A percentile compares a stretch with the other conserved stretches of the same genome.
Conservation (phyloP, 495 filamentous ascomycete genomes). For the Podospora anserina region DNA sequence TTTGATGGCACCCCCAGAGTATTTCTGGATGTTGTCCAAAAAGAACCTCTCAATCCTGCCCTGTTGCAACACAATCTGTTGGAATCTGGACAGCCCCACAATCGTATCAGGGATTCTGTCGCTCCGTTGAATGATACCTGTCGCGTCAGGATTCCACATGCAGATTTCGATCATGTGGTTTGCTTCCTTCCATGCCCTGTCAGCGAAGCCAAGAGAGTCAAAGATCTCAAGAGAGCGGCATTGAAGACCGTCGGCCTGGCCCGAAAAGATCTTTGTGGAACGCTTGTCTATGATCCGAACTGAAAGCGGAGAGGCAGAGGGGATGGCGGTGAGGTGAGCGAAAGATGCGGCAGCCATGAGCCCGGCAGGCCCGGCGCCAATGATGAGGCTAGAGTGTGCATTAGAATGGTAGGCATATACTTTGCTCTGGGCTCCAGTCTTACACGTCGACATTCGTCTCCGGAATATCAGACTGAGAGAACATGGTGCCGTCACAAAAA, state of each 20-base stretch:
- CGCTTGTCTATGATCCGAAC: slow-evolving; percentile 61
- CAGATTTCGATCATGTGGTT: slow-evolving; percentile 51
- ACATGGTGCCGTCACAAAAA: neutral
- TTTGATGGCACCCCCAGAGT: slow-evolving; percentile 40
- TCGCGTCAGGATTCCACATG: slow-evolving; percentile 46
- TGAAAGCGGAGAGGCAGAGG: neutral
- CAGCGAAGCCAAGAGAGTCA: slow-evolving; percentile 62
- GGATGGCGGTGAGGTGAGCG: slow-evolving; percentile 55
- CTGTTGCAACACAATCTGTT: slow-evolving; percentile 55
- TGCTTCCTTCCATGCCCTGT: slow-evolving; percentile 58
- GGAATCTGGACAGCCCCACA: slow-evolving; percentile 50
- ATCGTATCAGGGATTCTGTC: slow-evolving; percentile 51
- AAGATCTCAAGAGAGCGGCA: slow-evolving; percentile 61
- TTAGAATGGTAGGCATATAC: neutral
- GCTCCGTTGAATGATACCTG: slow-evolving; percentile 53
- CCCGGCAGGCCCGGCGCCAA: slow-evolving; percentile 62
- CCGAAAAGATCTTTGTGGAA: slow-evolving; percentile 28
- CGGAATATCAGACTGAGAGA: neutral
- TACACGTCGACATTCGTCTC: slow-evolving; percentile 9
- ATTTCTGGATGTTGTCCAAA: slow-evolving; percentile 47
- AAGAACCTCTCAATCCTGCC: slow-evolving; percentile 57
- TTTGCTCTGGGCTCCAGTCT: neutral
- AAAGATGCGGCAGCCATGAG: slow-evolving; percentile 65
- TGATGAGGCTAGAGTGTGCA: slow-evolving; percentile 42
- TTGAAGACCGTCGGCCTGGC: slow-evolving; percentile 30